phyloP scores from a whole-genome alignment of 202 grass and related monocot genomes.

The Digitaria exilis region DNA sequence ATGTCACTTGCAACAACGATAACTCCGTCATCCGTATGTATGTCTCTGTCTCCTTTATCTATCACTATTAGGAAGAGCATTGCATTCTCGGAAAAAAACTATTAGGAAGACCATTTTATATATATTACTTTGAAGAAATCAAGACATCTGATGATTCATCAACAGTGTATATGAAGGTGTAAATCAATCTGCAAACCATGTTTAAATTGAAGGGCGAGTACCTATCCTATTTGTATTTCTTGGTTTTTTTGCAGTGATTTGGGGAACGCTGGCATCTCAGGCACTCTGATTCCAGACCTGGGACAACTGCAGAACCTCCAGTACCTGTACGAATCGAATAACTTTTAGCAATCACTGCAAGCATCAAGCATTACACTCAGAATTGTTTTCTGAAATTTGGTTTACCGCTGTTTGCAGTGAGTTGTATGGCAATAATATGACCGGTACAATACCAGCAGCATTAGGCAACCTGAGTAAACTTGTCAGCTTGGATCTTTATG shows the following conservation, averaged over 20 bases:
- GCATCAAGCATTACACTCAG: neutral
- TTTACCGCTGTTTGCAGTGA: neutral
- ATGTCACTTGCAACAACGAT: conserved; percentile 46
- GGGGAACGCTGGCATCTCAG: conserved; percentile 46
- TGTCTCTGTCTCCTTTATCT: neutral
- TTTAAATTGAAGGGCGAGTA: neutral
- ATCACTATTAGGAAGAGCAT: neutral
- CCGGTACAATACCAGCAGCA: conserved; percentile 17
- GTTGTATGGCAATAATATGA: conserved; percentile 9
- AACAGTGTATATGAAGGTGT: neutral
- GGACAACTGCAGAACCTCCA: conserved; percentile 55
- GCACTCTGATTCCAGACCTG: conserved; percentile 49
- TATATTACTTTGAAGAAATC: no score
- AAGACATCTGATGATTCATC: neutral
- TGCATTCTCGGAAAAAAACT: no score
- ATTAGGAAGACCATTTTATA: neutral
- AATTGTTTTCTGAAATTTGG: neutral
- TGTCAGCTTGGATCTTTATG: conserved; percentile 23
- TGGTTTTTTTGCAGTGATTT: conserved; percentile 47
- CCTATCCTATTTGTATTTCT: neutral
- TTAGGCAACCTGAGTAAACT: conserved; percentile 12
- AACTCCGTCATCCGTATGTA: conserved; percentile 59
- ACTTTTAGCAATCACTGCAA: neutral
- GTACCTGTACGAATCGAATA: conserved; percentile 52
- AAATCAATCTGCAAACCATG: neutral